Evolutionary conservation across 371 early-diverging fungal genomes (phyloP), one percentile per base, ranked within the genome.

Genomic region (Mortierella sp.): DNA sequence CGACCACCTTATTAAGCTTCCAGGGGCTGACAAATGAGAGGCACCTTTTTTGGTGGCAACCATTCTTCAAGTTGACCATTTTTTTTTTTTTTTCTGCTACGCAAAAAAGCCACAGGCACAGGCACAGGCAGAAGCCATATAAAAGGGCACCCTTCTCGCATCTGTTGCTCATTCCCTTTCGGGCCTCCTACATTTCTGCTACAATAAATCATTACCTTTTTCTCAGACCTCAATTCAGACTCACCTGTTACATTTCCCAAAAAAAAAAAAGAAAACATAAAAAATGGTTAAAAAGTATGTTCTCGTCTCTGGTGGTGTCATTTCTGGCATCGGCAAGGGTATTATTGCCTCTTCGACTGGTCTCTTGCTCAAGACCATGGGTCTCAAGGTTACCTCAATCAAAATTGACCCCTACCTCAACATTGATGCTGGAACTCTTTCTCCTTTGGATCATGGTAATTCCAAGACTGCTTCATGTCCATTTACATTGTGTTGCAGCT

Each of bases 321-420:
- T 99, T 83, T 98, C 98, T 58, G 98, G 99, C 63, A 97, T 99
- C 83, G 99, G 99, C 75, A 99, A 99, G 88, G 99, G 99, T 60
- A 97, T 98, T 67, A 97, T 99, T 87, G 97, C 99, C 36, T 97
- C 98, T 61, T 97, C 97, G 43, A 96, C 99, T 24, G 99, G 99
- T 69, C 89, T 96, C 58, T 87, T 99, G 61, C 92, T 99, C 72
- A 96, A 98, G 88, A 94, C 97, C 40, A 88, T 94, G 72, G 99
- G 99, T 38, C 88, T 98, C 72, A 89, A 91, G 59, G 99, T 99
- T 24, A 98, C 99, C 55, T 95, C 98, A 73, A 97, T 99, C 90
- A 99, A 99, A 88, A 99, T 99, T 75, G 99, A 99, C 86, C 99
- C 99, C n/a, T 99, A 99, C 87, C 89, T 99, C 65, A 99, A 99